Evolutionary conservation across 225 moss, liverwort and hornwort species (phyloP).

Genomic region (Polytrichum commune): DNA sequence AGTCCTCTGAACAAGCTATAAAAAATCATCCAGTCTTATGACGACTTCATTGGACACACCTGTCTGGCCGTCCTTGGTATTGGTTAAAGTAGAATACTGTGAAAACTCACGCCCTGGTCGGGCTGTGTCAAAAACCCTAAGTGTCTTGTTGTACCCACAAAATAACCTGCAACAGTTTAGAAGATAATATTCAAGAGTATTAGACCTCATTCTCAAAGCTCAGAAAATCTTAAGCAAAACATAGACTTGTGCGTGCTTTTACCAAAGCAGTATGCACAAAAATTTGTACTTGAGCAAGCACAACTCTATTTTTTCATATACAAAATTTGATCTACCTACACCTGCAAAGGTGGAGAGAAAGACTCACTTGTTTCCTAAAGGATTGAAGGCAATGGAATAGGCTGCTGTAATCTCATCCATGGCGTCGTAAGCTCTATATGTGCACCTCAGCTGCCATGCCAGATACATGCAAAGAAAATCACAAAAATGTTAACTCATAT

Average conservation of each 20-base stretch:
- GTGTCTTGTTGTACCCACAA: conserved; percentile 91
- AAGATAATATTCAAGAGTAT: not conserved
- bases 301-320: no score
- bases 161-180: conserved; percentile 47
- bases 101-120: conserved; percentile 91
- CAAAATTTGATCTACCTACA: no score
- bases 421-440: conserved; percentile 90
- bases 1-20: no score
- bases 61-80: conserved; percentile 88
- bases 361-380: conserved; percentile 71
- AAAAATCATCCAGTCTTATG: no score
- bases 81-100: conserved; percentile 82
- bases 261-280: no score
- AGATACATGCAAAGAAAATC: not conserved
- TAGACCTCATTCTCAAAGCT: not conserved
- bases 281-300: no score
- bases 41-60: conserved; percentile 31
- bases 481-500: not conserved
- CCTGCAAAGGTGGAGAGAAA: not conserved
- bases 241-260: no score
- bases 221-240: not conserved
- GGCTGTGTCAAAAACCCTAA: conserved; percentile 88
- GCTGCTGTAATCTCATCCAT: conserved; percentile 98
- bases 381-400: conserved; percentile 80
- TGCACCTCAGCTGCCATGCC: conserved; percentile 77